Base-by-base conservation (phyloP, 2,329 filamentous ascomycete genomes). In the Ophiostoma pallidulum region DNA sequence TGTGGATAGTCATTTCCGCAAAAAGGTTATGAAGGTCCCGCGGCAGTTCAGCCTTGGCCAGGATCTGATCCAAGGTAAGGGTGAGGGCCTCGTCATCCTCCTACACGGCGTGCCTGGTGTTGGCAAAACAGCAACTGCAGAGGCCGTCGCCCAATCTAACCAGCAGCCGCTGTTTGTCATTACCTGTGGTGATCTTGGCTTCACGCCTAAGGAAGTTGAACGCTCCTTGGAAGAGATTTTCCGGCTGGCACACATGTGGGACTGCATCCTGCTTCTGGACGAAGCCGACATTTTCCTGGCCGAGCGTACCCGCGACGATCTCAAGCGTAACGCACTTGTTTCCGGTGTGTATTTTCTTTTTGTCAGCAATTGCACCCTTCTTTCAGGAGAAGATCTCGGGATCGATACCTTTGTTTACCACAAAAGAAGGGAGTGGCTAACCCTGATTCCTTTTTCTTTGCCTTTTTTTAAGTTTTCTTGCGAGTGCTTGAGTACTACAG, bases 71-170 rank as follows among this genome's bases (percentile, higher is more conserved):
- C 62, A 64, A 44, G 68, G 68, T 51, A 73, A 72, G 53, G 68
- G 67, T 1, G 60, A 63, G 1, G 69, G 70, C 5, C 56, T 73
- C 0, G 62, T 72, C 3, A 60, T 73, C 0, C 56, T 74, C 0
- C 58, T 74, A 0, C 69, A 73, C 48, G 71, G 71, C 22, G 64
- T 67, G 0, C 70, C 71, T 0, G 71, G 71, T 22, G 69, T 72
- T 0, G 71, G 71, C 4, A 74, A 74, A 60, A 74, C 71, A 0
- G 64, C 66, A 0, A 73, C 71, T 0, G 70, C 71, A 2, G 53
- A 54, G 31, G 59, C 57, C 1, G 54, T 67, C 0, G 64, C 66
- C 5, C 62, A 64, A 59, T 62, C 62, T 45, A 64, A 66, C 52
- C 54, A 58, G 35, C 69, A 68, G 57, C 72, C 71, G 0, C 57